A percentile compares a stretch with the other conserved stretches of the same genome.
Evolutionary conservation across 2,329 filamentous ascomycete genomes (phyloP).

Genomic region (Hymenoscyphus fraxineus): DNA sequence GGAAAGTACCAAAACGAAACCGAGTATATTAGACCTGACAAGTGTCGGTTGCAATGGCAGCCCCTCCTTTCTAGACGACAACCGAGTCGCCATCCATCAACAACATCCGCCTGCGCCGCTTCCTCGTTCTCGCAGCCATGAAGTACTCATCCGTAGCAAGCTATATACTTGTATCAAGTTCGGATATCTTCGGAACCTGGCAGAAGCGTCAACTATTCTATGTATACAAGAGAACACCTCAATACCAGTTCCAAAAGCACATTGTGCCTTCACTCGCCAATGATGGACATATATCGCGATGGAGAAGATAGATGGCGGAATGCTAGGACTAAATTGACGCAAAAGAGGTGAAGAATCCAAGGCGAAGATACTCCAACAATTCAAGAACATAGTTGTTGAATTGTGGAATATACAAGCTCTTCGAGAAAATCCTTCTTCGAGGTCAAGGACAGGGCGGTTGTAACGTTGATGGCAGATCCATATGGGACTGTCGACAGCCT

Average conservation of each 20-base stretch:
- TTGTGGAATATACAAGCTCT: slow-evolving; percentile 30
- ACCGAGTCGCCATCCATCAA: slow-evolving; percentile 13
- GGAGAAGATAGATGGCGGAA: slow-evolving; percentile 39
- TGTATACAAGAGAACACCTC: slow-evolving; percentile 38
- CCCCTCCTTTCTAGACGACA: neutral
- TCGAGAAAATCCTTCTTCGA: slow-evolving; percentile 21
- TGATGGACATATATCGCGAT: slow-evolving; percentile 39
- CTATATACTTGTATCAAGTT: slow-evolving; percentile 21
- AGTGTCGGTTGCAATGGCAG: neutral
- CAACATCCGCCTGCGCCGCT: slow-evolving; percentile 18
- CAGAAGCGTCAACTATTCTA: slow-evolving; percentile 32
- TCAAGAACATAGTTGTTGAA: slow-evolving; percentile 31
- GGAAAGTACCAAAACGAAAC: too few relatives aligned
- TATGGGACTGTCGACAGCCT: slow-evolving; percentile 36
- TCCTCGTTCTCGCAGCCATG: slow-evolving; percentile 19
- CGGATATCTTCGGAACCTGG: slow-evolving; percentile 17
- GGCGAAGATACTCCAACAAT: slow-evolving; percentile 36
- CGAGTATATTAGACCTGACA: too few relatives aligned
- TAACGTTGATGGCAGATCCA: slow-evolving; percentile 34
- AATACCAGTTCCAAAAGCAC: slow-evolving; percentile 38
- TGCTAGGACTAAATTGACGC: slow-evolving; percentile 34
- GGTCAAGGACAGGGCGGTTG: slow-evolving; percentile 29
- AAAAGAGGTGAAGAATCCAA: slow-evolving; percentile 34
- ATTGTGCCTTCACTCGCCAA: slow-evolving; percentile 36
- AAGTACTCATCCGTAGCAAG: slow-evolving; percentile 18